Conservation (phyloP, 2,329 filamentous ascomycete species). For the Alternaria alternata region DNA sequence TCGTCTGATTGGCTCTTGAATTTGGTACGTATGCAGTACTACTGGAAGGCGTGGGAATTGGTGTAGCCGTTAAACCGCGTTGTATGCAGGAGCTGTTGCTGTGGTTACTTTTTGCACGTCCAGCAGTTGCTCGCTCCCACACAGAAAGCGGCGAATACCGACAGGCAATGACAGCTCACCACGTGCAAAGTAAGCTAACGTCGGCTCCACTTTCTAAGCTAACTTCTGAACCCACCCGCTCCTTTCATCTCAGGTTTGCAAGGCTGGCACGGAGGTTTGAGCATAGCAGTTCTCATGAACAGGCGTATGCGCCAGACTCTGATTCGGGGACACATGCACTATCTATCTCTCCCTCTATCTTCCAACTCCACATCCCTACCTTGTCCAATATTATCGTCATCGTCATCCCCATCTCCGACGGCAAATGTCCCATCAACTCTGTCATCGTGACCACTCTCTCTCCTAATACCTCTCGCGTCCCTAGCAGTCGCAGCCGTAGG, state of each 20-base stretch:
- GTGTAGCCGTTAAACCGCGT: background rate
- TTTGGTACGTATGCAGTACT: conserved; percentile 6
- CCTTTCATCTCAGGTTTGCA: conserved; percentile 9
- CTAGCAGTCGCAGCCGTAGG: conserved; percentile 21
- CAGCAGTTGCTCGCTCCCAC: background rate
- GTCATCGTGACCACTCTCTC: conserved; percentile 6
- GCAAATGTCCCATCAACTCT: conserved; percentile 14
- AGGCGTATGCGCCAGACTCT: background rate
- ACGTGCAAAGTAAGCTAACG: conserved; percentile 10
- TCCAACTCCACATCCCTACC: conserved; percentile 13
- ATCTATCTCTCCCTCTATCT: conserved; percentile 25
- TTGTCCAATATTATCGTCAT: conserved; percentile 11
- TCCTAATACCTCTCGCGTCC: conserved; percentile 1
- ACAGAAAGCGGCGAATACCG: background rate
- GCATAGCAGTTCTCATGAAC: background rate
- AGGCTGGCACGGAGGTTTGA: background rate
- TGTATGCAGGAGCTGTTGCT: background rate
- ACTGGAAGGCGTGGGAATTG: conserved; percentile 6
- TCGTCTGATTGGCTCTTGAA: conserved; percentile 28
- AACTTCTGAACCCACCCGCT: conserved; percentile 1
- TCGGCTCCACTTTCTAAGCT: conserved; percentile 8
- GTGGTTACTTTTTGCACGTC: background rate
- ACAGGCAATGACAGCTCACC: conserved; percentile 15
- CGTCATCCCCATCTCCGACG: conserved; percentile 19
- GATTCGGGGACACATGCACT: background rate